A percentile compares a stretch with the other conserved stretches of the same genome.
These are phyloP conservation scores for Gymnopilus dilepis DNA, from an alignment of 768 basidiomycete genomes.

Conservation along the genomic window DNA sequence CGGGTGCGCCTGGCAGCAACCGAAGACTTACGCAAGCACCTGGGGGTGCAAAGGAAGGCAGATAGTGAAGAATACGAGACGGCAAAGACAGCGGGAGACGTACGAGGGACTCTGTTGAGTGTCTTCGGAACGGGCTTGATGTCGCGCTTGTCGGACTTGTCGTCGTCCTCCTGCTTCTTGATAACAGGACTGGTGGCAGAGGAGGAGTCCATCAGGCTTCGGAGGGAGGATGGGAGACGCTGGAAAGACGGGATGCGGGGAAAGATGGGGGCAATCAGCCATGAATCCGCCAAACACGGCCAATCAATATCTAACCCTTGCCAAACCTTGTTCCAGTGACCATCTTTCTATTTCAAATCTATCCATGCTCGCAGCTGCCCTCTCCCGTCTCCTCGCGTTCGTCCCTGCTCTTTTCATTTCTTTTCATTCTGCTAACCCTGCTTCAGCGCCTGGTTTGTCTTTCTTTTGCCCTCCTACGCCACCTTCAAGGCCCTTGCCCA, in stretches of 20 bases:
- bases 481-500: constrained; percentile 72
- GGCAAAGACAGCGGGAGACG: constrained; percentile 38
- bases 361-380: constrained; percentile 53
- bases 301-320: constrained; percentile 23
- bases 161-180: constrained; percentile 70
- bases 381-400: constrained; percentile 58
- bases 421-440: neutral
- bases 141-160: constrained; percentile 64
- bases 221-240: constrained; percentile 23
- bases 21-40: constrained; percentile 76
- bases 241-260: constrained; percentile 37
- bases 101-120: constrained; percentile 87
- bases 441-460: constrained; percentile 72
- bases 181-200: constrained; percentile 38
- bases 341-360: constrained; percentile 4
- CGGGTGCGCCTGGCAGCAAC: neutral
- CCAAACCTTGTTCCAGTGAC: constrained; percentile 12
- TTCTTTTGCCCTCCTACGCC: constrained; percentile 64
- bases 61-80: constrained; percentile 18
- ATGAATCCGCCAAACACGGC: constrained; percentile 28
- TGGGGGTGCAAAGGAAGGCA: constrained; percentile 34
- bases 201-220: constrained; percentile 42
- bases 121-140: constrained; percentile 77
- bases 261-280: constrained; percentile 34
- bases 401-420: constrained; percentile 6